A percentile compares a stretch with the other conserved stretches of the same genome.
phyloP scores from a whole-genome alignment of 208 protist species.

The Naegleria fowleri region DNA sequence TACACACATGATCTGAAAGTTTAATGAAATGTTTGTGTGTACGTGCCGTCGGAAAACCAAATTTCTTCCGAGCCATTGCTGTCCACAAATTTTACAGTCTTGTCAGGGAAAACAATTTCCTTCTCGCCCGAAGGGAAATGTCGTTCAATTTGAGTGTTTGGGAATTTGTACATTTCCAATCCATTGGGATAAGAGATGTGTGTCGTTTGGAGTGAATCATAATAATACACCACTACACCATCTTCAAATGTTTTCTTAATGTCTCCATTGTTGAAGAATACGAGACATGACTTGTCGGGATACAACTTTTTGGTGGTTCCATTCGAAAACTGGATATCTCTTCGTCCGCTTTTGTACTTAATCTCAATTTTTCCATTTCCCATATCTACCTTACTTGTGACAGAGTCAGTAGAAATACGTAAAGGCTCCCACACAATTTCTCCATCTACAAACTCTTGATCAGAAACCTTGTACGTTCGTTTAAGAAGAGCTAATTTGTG shows the following conservation, averaged over 20 bases:
- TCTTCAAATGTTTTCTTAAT: conserved; percentile 75
- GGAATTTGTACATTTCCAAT: conserved; percentile 77
- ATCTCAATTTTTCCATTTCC: conserved; percentile 16
- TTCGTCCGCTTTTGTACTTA: conserved; percentile 60
- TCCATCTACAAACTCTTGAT: not conserved
- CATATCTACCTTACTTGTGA: not conserved
- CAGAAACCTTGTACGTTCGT: not conserved
- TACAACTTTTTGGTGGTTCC: conserved; percentile 77
- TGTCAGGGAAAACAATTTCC: conserved; percentile 84
- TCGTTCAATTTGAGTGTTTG: conserved; percentile 74
- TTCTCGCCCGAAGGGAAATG: conserved; percentile 77
- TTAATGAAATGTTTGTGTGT: not conserved
- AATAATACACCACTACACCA: conserved; percentile 82
- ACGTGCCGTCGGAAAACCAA: not conserved
- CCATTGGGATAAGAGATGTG: conserved; percentile 76
- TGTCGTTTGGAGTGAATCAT: conserved; percentile 74
- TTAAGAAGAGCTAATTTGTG: not conserved
- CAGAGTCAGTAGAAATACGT: not conserved
- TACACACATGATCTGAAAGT: no score
- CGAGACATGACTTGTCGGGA: conserved; percentile 63
- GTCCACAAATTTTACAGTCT: conserved; percentile 73
- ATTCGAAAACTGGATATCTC: conserved; percentile 79
- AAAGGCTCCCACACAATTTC: not conserved
- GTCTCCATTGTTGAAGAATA: conserved; percentile 83
- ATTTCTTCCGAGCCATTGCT: conserved; percentile 65